Percentiles rank a stretch among this genome's conserved stretches.
Conservation (phyloP, 2,329 filamentous ascomycete species). For the Curvularia sp. region DNA sequence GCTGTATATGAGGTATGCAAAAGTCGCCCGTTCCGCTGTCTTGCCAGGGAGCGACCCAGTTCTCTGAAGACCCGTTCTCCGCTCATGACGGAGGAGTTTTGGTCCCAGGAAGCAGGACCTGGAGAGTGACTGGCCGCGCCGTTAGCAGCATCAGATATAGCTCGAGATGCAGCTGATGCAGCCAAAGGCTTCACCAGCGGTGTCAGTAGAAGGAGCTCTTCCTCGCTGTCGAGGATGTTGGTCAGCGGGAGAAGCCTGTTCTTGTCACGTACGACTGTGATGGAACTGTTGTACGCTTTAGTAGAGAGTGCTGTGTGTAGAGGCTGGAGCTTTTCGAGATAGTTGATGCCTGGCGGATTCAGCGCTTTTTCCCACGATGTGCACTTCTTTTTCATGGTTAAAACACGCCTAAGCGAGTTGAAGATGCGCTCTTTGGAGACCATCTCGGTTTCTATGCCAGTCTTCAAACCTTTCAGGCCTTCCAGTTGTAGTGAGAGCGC, state of each 20-base stretch:
- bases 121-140: slow-evolving; percentile 59
- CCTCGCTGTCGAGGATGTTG: slow-evolving; percentile 79
- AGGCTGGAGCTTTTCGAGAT: slow-evolving; percentile 81
- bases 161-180: slow-evolving; percentile 82
- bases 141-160: slow-evolving; percentile 65
- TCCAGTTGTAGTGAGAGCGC: slow-evolving; percentile 89
- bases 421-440: slow-evolving; percentile 81
- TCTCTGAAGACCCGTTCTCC: slow-evolving; percentile 93
- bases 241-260: slow-evolving; percentile 83
- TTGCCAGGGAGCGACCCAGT: slow-evolving; percentile 83
- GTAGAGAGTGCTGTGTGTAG: slow-evolving; percentile 82
- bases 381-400: slow-evolving; percentile 81
- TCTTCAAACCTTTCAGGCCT: slow-evolving; percentile 85
- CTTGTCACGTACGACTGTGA: slow-evolving; percentile 90
- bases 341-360: slow-evolving; percentile 79
- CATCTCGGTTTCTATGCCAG: slow-evolving; percentile 89
- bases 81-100: slow-evolving; percentile 75
- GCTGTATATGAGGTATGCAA: slow-evolving; percentile 95
- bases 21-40: slow-evolving; percentile 83
- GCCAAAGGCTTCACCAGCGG: slow-evolving; percentile 91
- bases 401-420: slow-evolving; percentile 78
- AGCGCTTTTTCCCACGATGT: slow-evolving; percentile 91
- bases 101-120: slow-evolving; percentile 64
- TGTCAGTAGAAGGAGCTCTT: slow-evolving; percentile 88
- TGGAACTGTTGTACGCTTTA: slow-evolving; percentile 88